Conservation (phyloP, 192 early-diverging fungal genomes). For the Coemansia sp. region DNA sequence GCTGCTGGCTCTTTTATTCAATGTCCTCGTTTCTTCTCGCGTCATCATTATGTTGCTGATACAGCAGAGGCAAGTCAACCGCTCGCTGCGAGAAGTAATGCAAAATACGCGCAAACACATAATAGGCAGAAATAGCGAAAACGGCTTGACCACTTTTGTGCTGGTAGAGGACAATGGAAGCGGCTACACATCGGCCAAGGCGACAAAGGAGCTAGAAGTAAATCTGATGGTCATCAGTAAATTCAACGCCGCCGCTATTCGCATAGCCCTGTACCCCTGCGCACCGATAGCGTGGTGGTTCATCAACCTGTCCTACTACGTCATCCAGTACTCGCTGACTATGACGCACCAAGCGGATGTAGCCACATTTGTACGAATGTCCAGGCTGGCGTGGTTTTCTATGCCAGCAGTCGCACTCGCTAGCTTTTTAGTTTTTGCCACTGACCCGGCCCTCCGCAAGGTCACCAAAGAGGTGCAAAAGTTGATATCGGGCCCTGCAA, state of each 20-base stretch:
- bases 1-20: constrained; percentile 29
- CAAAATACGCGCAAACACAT: constrained; percentile 1
- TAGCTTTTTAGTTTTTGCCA: constrained; percentile 39
- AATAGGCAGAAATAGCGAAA: background rate
- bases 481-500: background rate
- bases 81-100: constrained; percentile 9
- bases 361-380: background rate
- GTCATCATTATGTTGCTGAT: constrained; percentile 23
- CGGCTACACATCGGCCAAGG: constrained; percentile 3
- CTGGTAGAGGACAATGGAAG: background rate
- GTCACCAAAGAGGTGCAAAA: constrained; percentile 19
- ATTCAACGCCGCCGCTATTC: constrained; percentile 34
- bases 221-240: constrained; percentile 25
- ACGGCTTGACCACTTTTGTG: background rate
- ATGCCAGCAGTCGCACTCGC: constrained; percentile 5
- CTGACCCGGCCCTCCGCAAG: constrained; percentile 22
- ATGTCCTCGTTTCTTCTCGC: constrained; percentile 11
- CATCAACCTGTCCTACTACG: constrained; percentile 10
- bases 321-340: constrained; percentile 17
- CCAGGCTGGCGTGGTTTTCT: constrained; percentile 12
- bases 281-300: constrained; percentile 28
- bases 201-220: constrained; percentile 11
- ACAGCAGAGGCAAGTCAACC: constrained; percentile 22
- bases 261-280: constrained; percentile 41
- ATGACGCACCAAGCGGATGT: constrained; percentile 24